phyloP scores from a whole-genome alignment of 768 basidiomycete genomes.

The Tremella yokohamensis region DNA sequence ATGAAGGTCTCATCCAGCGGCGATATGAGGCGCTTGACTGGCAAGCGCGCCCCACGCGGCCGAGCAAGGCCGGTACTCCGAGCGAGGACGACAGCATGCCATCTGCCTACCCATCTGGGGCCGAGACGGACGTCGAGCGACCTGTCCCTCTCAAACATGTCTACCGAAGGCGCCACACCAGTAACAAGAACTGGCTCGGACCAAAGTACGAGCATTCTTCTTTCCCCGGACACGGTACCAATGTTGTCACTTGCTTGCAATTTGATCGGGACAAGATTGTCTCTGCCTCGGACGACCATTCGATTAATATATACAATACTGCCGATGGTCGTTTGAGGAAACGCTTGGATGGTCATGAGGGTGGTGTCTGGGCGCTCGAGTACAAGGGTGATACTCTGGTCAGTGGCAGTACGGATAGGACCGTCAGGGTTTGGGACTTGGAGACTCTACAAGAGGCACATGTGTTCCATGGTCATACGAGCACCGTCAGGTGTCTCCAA shows the following conservation, averaged over 20 bases:
- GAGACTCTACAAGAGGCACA: constrained; percentile 77
- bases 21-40: constrained; percentile 35
- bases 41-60: constrained; percentile 7
- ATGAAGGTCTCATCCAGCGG: constrained; percentile 67
- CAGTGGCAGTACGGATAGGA: constrained; percentile 88
- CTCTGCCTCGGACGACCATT: constrained; percentile 94
- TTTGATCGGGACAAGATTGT: constrained; percentile 94
- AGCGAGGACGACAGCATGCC: constrained; percentile 54
- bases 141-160: constrained; percentile 62
- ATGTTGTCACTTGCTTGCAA: constrained; percentile 90
- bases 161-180: constrained; percentile 83
- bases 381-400: constrained; percentile 64
- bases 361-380: constrained; percentile 94
- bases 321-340: constrained; percentile 69
- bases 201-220: constrained; percentile 62
- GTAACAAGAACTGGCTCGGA: constrained; percentile 73
- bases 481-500: constrained; percentile 90
- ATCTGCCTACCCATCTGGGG: neutral
- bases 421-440: constrained; percentile 87
- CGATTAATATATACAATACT: constrained; percentile 92
- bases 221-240: constrained; percentile 75
- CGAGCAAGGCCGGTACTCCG: constrained; percentile 19
- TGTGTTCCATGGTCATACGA: constrained; percentile 92
- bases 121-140: constrained; percentile 7
- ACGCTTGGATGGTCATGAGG: constrained; percentile 82